Conservation (phyloP, 2,329 filamentous ascomycete genomes). For the Fusarium denticulatum region DNA sequence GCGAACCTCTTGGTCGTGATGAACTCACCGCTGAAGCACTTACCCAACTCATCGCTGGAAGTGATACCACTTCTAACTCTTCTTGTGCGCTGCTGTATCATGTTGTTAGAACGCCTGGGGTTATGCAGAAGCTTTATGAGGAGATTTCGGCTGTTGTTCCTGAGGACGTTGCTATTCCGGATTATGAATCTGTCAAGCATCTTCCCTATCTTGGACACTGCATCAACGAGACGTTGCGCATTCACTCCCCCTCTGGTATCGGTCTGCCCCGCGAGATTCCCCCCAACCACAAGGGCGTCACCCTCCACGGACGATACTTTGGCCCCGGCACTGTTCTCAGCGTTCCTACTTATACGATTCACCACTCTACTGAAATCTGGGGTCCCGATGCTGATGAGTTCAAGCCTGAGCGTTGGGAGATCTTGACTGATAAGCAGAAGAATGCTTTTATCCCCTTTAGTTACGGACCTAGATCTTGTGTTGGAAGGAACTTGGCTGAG, state of each 20-base stretch:
- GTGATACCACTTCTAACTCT: slow-evolving; percentile 81
- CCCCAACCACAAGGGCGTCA: slow-evolving; percentile 67
- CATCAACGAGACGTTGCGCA: slow-evolving; percentile 85
- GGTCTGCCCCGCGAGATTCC: slow-evolving; percentile 84
- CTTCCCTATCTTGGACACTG: slow-evolving; percentile 80
- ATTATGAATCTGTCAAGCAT: slow-evolving; percentile 76
- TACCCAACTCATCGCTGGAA: slow-evolving; percentile 85
- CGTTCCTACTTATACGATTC: slow-evolving; percentile 84
- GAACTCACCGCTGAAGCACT: slow-evolving; percentile 90
- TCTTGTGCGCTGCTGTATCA: slow-evolving; percentile 87
- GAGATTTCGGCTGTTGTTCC: slow-evolving; percentile 79
- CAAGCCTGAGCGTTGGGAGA: slow-evolving; percentile 77
- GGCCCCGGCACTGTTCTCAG: slow-evolving; percentile 79
- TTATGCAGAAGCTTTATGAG: slow-evolving; percentile 74
- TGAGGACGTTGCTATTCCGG: slow-evolving; percentile 69
- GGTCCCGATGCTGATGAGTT: slow-evolving; percentile 78
- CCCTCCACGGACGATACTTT: slow-evolving; percentile 75
- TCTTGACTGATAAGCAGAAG: slow-evolving; percentile 72
- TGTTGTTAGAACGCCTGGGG: slow-evolving; percentile 73
- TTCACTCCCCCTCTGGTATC: slow-evolving; percentile 86
- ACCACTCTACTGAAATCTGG: slow-evolving; percentile 80
- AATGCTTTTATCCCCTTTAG: slow-evolving; percentile 81
- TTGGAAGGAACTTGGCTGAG: slow-evolving; percentile 85
- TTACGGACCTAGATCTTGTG: slow-evolving; percentile 73
- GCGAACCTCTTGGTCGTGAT: slow-evolving; percentile 77